These are phyloP conservation scores for Macaranga tanarius DNA, from an alignment of 441 rosid genomes.

Conservation along the genomic window DNA sequence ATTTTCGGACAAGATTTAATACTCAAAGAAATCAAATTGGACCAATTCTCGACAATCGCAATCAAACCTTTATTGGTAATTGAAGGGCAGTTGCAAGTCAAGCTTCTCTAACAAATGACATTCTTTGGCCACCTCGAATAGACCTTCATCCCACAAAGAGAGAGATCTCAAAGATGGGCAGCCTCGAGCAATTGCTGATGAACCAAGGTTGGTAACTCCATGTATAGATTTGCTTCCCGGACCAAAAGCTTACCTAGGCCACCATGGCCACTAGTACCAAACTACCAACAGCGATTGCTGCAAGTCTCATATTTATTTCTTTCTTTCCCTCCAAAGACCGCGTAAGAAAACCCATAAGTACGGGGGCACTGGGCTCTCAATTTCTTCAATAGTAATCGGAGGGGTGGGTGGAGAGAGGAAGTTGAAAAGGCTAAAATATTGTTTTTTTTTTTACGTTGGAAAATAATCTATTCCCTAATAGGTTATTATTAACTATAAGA, in stretches of 20 bases:
- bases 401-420: no score
- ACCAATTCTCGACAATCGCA: constrained; percentile 67
- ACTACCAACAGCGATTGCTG: constrained; percentile 84
- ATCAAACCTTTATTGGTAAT: constrained; percentile 67
- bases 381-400: no score
- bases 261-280: constrained; percentile 70
- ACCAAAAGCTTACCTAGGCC: constrained; percentile 87
- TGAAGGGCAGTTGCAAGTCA: constrained; percentile 70
- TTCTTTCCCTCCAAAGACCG: constrained; percentile 85
- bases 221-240: constrained; percentile 59
- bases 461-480: no score
- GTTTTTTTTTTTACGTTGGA: no score
- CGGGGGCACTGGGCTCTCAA: no score
- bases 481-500: no score
- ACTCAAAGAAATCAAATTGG: constrained; percentile 55
- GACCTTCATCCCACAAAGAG: constrained; percentile 77
- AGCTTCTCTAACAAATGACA: constrained; percentile 77
- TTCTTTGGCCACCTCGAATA: constrained; percentile 62
- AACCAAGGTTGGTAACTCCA: constrained; percentile 69
- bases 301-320: constrained; percentile 80
- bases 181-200: constrained; percentile 66
- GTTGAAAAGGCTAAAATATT: no score
- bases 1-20: constrained; percentile 70
- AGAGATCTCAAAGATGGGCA: constrained; percentile 81
- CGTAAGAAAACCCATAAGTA: constrained; percentile 63